Evolutionary conservation across 352 stramenopile species (phyloP).

Genomic region (Phytophthora brassicae): DNA sequence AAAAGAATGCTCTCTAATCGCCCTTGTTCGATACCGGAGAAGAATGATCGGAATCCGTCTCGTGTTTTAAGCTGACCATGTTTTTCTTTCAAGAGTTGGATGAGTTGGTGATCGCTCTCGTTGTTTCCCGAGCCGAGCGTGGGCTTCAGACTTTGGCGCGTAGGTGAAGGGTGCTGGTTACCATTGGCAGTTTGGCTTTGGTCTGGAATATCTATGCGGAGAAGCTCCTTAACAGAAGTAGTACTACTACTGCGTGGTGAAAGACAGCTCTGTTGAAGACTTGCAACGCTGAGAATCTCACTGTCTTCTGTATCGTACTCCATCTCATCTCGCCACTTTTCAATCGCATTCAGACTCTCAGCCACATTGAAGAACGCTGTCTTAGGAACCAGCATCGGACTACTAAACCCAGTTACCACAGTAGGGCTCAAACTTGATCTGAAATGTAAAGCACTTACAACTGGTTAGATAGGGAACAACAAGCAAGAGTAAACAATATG

Average conservation of each 20-base stretch:
- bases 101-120: constrained; percentile 45
- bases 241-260: constrained; percentile 12
- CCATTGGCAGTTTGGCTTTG: background rate
- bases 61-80: constrained; percentile 68
- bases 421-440: constrained; percentile 17
- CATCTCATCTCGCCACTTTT: constrained; percentile 74
- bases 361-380: constrained; percentile 71
- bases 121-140: constrained; percentile 42
- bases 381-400: constrained; percentile 21
- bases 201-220: background rate
- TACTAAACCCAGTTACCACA: constrained; percentile 7
- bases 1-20: constrained; percentile 52
- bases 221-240: background rate
- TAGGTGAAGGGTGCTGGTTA: constrained; percentile 26
- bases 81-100: constrained; percentile 57
- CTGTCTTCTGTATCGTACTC: constrained; percentile 40
- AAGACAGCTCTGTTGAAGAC: constrained; percentile 33
- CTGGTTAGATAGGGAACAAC: background rate
- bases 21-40: constrained; percentile 53
- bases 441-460: constrained; percentile 2
- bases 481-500: constrained; percentile 10
- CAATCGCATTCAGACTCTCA: constrained; percentile 70
- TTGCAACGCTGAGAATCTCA: constrained; percentile 18
- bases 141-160: constrained; percentile 4
- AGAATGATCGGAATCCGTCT: constrained; percentile 70